A percentile compares a stretch with the other conserved stretches of the same genome.
Evolutionary conservation across 1,284 basidiomycete species (phyloP).

Genomic region (Leccinum pachyderme): DNA sequence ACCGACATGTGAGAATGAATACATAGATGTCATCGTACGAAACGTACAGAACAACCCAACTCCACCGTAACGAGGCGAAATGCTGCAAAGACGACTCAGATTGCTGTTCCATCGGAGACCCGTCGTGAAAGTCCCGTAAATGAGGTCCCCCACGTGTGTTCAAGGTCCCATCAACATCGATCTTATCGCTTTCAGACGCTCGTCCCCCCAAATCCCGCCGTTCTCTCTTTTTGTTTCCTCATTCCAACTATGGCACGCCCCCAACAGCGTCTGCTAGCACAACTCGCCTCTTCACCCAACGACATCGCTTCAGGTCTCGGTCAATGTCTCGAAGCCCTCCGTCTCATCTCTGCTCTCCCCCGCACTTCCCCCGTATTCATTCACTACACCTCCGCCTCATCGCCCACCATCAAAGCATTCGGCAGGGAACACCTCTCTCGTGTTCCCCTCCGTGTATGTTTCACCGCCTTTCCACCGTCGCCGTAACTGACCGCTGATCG

Average conservation of each 20-base stretch:
- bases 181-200: background rate
- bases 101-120: background rate
- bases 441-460: constrained; percentile 31
- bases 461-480: background rate
- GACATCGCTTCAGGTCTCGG: constrained; percentile 31
- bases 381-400: constrained; percentile 18
- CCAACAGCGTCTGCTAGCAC: constrained; percentile 30
- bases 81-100: background rate
- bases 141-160: background rate
- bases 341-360: constrained; percentile 30
- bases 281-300: constrained; percentile 33
- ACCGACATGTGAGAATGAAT: background rate
- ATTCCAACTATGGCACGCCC: constrained; percentile 20
- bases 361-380: constrained; percentile 30
- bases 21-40: background rate
- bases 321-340: constrained; percentile 32
- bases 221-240: background rate
- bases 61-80: background rate
- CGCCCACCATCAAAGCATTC: constrained; percentile 28
- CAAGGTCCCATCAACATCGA: background rate
- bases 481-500: background rate
- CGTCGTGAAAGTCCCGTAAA: background rate
- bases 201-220: background rate
- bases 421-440: constrained; percentile 32
- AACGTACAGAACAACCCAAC: background rate